Base-by-base conservation (phyloP, 116 monocot species). In the Papilionanthe hybrid region DNA sequence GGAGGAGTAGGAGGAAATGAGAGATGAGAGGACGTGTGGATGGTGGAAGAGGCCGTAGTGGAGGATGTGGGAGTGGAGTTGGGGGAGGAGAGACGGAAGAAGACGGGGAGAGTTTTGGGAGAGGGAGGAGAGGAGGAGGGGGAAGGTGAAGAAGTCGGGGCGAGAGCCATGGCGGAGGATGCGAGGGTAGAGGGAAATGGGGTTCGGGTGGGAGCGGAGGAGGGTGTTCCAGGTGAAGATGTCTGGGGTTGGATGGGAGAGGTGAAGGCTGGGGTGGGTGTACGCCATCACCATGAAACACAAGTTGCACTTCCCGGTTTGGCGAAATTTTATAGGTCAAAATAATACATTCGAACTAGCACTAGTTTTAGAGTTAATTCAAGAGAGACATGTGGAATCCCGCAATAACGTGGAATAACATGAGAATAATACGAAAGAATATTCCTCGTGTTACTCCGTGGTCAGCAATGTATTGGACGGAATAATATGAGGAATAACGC, bases 181-280 rank as follows among this genome's bases (percentile, higher is more conserved):
- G 20, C 66, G 75, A 55, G 4, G 75, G 68, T 49, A 50, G 11
- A 75, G 49, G 27, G 66, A 18, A 43, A 72, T 43, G 74, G 78
- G 78, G 63, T 60, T 60, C 63, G 77, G 72, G 30, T 29, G 76
- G 9, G 22, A 77, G 27, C 55, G 41, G 55, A 41, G 55, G 66
- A 48, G 27, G 77, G 28, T 47, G 82, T 78, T 42, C 37, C 76
- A 29, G 17, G 79, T 25, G 72, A 68, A 32, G 77, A 69, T 47
- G 56, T 78, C 79, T 0, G 87, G 87, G 27, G 81, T 81, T 7
- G 87, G 82, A 68, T 81, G 87, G 76, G 63, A 72, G 77, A 87
- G 87, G 63, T 79, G n/a, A 30, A 84, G 79, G 53, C 78, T 55
- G 1, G 87, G 83, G 78, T 87, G 80, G 60, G 37, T 72, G 25